Conservation (phyloP, 1,284 basidiomycete species). For the Cryptococcus jaspeensis region DNA sequence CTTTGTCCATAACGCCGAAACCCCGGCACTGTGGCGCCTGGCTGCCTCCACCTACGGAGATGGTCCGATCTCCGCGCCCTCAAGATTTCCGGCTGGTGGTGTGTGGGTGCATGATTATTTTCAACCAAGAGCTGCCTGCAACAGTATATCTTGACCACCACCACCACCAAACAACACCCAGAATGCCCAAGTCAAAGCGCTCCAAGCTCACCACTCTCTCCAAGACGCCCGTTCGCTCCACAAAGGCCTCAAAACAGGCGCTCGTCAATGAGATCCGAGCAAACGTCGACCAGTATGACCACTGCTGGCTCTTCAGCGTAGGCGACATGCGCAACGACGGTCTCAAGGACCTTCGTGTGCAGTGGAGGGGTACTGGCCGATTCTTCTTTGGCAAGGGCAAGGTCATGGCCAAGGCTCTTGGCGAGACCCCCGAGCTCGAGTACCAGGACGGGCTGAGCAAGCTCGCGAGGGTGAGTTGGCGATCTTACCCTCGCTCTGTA, state of each 20-base stretch:
- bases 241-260: constrained; percentile 70
- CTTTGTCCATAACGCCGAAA: too few species aligned
- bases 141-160: background rate
- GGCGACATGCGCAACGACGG: constrained; percentile 93
- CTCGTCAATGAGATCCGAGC: constrained; percentile 74
- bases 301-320: constrained; percentile 92
- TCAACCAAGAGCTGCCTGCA: background rate
- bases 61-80: background rate
- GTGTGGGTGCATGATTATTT: background rate
- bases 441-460: constrained; percentile 75
- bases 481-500: too few species aligned
- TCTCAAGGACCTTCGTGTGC: constrained; percentile 85
- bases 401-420: constrained; percentile 96
- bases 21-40: too few species aligned
- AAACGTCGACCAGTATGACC: constrained; percentile 74
- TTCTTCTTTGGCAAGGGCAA: constrained; percentile 91
- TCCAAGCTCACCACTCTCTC: constrained; percentile 67
- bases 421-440: constrained; percentile 81
- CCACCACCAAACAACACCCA: constrained; percentile 16
- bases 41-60: background rate
- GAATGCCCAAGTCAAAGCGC: constrained; percentile 85
- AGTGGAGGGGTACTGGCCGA: constrained; percentile 90
- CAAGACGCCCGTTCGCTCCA: constrained; percentile 57
- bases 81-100: background rate
- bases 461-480: constrained; percentile 67